Percentiles rank a stretch among this genome's conserved stretches.
Evolutionary conservation across 75 land plant species (phyloP).

Genomic region (Picea glauca): DNA sequence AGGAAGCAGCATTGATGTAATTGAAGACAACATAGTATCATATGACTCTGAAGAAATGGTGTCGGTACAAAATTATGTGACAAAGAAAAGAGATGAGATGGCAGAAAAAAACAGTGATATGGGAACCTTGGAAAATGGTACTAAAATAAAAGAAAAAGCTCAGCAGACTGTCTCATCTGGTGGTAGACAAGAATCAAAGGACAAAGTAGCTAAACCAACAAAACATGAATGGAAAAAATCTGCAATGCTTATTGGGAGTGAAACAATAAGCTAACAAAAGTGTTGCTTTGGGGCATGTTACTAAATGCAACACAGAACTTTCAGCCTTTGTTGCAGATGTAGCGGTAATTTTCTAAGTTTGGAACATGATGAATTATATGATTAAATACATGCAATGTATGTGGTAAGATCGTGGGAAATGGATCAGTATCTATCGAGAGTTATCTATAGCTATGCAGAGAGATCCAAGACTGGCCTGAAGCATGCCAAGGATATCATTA

Average conservation of each 20-base stretch:
- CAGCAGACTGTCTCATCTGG: neutral
- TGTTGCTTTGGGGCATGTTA: neutral
- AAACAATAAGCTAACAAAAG: neutral
- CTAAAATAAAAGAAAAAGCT: neutral
- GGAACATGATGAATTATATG: no score
- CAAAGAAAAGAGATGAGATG: neutral
- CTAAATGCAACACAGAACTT: neutral
- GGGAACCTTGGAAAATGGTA: neutral
- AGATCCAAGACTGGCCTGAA: no score
- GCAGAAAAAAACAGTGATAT: neutral
- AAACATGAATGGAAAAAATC: slow-evolving; percentile 1
- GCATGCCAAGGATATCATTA: no score
- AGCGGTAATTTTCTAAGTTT: neutral
- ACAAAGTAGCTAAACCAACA: neutral
- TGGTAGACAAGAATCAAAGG: neutral
- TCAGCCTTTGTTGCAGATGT: neutral
- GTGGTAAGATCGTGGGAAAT: no score
- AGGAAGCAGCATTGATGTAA: neutral
- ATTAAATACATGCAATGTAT: no score
- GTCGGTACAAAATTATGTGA: neutral
- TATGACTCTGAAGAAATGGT: neutral
- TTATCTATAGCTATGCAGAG: no score
- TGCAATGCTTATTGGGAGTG: neutral
- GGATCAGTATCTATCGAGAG: no score
- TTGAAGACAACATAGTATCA: neutral